These are phyloP conservation scores for Pontederia crassipes DNA, from an alignment of 176 grass and related monocot species.

Conservation along the genomic window DNA sequence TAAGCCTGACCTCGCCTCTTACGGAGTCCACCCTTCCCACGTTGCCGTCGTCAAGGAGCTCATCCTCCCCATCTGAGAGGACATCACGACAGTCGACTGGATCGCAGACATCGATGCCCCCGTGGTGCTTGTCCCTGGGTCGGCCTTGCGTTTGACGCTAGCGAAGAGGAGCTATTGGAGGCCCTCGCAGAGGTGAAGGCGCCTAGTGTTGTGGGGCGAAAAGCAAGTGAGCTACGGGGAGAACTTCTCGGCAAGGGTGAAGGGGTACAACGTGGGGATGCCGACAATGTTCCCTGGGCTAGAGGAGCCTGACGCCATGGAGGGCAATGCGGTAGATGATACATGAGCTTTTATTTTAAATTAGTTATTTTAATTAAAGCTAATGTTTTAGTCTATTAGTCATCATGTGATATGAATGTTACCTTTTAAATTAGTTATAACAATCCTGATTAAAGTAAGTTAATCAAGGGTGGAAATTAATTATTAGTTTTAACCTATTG, in stretches of 20 bases:
- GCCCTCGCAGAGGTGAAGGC: conserved; percentile 30
- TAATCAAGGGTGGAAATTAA: too few relatives aligned
- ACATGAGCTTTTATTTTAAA: too few relatives aligned
- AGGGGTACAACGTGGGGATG: conserved; percentile 71
- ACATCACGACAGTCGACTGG: conserved; percentile 73
- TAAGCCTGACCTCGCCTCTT: conserved; percentile 59
- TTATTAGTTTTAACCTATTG: too few relatives aligned
- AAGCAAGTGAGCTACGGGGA: conserved; percentile 63
- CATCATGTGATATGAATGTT: too few relatives aligned
- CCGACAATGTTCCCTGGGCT: conserved; percentile 48
- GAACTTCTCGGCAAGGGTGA: conserved; percentile 83
- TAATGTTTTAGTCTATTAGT: too few relatives aligned
- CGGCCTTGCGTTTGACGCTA: conserved; percentile 56
- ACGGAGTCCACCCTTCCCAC: conserved; percentile 55
- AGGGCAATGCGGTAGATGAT: conserved; percentile 41
- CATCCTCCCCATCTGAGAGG: conserved; percentile 51
- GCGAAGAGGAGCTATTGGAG: conserved; percentile 34
- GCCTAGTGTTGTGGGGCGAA: conserved; percentile 20
- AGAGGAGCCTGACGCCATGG: conserved; percentile 58
- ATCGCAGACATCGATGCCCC: conserved; percentile 26
- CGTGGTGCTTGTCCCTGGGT: conserved; percentile 23
- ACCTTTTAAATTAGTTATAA: too few relatives aligned
- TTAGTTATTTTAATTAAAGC: too few relatives aligned
- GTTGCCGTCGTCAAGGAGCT: conserved; percentile 58
- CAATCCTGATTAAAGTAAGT: too few relatives aligned